phyloP scores from a whole-genome alignment of 2,329 filamentous ascomycete genomes.

The Botrytis aclada region DNA sequence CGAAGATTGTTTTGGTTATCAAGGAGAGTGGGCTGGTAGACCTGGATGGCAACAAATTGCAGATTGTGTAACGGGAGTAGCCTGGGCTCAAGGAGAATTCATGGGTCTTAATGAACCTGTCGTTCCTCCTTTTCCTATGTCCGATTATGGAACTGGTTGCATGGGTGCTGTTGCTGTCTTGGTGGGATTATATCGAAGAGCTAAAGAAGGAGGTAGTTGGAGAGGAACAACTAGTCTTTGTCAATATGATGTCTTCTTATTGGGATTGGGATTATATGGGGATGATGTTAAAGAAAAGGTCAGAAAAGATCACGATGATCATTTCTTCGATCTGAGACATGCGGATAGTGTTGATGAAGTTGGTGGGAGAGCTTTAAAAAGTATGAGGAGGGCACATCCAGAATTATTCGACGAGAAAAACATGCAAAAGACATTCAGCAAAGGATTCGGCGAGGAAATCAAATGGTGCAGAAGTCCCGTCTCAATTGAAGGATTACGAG shows the following conservation, averaged over 20 bases:
- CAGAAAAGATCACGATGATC: constrained; percentile 25
- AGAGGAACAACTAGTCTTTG: constrained; percentile 61
- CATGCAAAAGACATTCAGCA: constrained; percentile 33
- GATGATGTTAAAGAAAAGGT: constrained; percentile 47
- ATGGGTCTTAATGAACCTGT: constrained; percentile 62
- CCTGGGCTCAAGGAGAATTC: constrained; percentile 51
- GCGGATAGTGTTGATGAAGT: constrained; percentile 37
- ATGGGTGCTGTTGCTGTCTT: constrained; percentile 68
- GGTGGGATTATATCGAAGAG: constrained; percentile 59
- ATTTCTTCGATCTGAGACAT: constrained; percentile 35
- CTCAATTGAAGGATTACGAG: constrained; percentile 32
- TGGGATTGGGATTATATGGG: constrained; percentile 57
- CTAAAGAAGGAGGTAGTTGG: constrained; percentile 63
- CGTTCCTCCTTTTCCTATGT: constrained; percentile 62
- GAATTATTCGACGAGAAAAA: constrained; percentile 36
- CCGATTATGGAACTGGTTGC: constrained; percentile 68
- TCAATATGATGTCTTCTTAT: constrained; percentile 66
- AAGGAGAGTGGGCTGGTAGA: constrained; percentile 59
- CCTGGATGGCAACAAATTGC: constrained; percentile 73
- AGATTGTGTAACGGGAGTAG: constrained; percentile 43
- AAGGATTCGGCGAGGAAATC: constrained; percentile 35
- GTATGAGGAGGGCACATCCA: constrained; percentile 33
- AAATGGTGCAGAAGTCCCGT: constrained; percentile 35
- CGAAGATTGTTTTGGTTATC: constrained; percentile 69
- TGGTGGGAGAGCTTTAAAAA: constrained; percentile 32